A percentile compares a stretch with the other conserved stretches of the same genome.
phyloP scores from a whole-genome alignment of 164 flowering plant genomes.

The Houttuynia cordata region DNA sequence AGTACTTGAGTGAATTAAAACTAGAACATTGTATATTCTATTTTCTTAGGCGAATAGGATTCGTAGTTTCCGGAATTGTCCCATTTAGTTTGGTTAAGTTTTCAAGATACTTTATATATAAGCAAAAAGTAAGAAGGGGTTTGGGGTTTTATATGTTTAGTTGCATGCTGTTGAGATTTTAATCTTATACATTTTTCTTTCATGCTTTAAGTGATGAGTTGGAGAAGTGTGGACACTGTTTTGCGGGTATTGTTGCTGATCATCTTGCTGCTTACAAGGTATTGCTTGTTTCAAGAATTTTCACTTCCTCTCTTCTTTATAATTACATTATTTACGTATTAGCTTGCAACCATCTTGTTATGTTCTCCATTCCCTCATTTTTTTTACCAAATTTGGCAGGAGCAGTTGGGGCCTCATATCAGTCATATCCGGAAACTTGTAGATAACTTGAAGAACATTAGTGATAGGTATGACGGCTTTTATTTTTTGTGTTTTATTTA shows the following conservation, averaged over 20 bases:
- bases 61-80: too few species aligned
- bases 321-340: neutral
- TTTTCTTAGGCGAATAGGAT: too few species aligned
- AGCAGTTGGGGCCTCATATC: slow-evolving; percentile 54
- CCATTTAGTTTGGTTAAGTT: too few species aligned
- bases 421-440: slow-evolving; percentile 47
- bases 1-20: too few species aligned
- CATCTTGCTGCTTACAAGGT: slow-evolving; percentile 64
- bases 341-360: neutral
- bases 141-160: too few species aligned
- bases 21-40: too few species aligned
- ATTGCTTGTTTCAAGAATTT: neutral
- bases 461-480: slow-evolving; percentile 36
- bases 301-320: neutral
- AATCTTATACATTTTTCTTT: slow-evolving; percentile 9
- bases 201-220: slow-evolving; percentile 54
- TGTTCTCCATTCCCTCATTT: slow-evolving; percentile 7
- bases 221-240: slow-evolving; percentile 63
- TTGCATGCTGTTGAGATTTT: neutral
- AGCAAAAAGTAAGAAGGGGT: too few species aligned
- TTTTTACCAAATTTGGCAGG: slow-evolving; percentile 18
- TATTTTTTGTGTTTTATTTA: too few species aligned
- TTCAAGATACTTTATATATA: too few species aligned
- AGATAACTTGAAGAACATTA: slow-evolving; percentile 58
- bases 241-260: slow-evolving; percentile 38